These are phyloP conservation scores for Haematococcus lacustris DNA, from an alignment of 139 green algal genomes.

Conservation along the genomic window DNA sequence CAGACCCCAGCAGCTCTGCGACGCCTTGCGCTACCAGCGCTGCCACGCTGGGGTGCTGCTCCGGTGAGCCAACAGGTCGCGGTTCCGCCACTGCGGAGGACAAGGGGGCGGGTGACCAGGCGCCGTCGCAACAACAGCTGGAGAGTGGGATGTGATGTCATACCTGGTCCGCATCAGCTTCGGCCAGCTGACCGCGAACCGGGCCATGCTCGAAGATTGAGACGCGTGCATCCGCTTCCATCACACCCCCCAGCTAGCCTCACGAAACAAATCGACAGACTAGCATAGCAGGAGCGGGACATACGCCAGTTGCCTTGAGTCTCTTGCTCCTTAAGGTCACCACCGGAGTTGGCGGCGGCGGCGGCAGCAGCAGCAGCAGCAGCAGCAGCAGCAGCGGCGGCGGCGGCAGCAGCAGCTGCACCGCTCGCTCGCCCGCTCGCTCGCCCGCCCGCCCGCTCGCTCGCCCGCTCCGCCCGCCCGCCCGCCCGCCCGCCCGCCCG, in stretches of 20 bases:
- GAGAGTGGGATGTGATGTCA: neutral
- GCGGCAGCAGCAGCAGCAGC: too few relatives aligned
- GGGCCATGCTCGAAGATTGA: neutral
- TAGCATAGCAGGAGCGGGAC: neutral
- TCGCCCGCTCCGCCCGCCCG: too few relatives aligned
- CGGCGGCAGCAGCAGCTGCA: neutral
- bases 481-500: too few relatives aligned
- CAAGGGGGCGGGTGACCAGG: too few relatives aligned
- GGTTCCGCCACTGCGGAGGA: slow-evolving; percentile 1
- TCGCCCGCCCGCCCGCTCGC: too few relatives aligned
- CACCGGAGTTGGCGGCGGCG: neutral
- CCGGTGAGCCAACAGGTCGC: neutral
- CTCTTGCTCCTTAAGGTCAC: slow-evolving; percentile 2
- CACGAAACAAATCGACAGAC: neutral
- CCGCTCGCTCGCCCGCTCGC: too few relatives aligned
- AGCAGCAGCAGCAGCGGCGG: neutral
- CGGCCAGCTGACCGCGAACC: neutral
- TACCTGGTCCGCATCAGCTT: neutral
- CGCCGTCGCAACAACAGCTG: neutral
- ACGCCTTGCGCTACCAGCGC: slow-evolving; percentile 33
- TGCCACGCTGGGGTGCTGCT: slow-evolving; percentile 22
- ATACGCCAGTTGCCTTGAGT: neutral
- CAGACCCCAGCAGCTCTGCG: slow-evolving; percentile 31
- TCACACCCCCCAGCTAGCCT: too few relatives aligned
- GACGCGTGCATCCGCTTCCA: too few relatives aligned